Conservation (phyloP, 345 rosid genomes). For the Melaleuca alternifolia region DNA sequence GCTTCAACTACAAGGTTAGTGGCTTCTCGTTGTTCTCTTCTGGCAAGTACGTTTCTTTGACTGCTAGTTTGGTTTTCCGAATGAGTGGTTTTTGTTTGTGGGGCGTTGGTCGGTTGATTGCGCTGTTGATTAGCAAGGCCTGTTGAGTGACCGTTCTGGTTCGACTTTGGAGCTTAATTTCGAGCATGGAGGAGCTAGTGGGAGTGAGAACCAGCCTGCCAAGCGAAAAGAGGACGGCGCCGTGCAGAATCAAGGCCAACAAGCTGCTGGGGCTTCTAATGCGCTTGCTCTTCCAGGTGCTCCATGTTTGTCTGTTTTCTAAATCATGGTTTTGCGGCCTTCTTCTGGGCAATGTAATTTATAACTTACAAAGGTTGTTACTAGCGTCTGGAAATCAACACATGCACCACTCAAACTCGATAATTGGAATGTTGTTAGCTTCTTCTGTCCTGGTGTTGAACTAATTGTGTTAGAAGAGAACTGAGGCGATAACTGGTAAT, state of each 20-base stretch:
- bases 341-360: background rate
- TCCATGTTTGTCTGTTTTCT: background rate
- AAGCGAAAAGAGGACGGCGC: constrained; percentile 19
- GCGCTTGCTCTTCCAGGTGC: constrained; percentile 74
- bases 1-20: constrained; percentile 76
- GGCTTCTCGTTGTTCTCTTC: background rate
- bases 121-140: background rate
- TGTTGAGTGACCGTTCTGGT: background rate
- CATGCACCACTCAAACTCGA: background rate
- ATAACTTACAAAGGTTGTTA: rapidly evolving
- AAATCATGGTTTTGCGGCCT: background rate
- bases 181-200: constrained; percentile 50
- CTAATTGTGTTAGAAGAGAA: background rate
- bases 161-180: constrained; percentile 31
- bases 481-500: no score
- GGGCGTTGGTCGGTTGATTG: background rate
- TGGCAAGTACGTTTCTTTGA: background rate
- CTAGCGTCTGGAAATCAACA: background rate
- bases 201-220: constrained; percentile 23
- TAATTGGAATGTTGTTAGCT: background rate
- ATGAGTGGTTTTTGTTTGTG: background rate
- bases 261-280: constrained; percentile 31
- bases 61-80: background rate
- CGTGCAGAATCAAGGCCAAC: constrained; percentile 10
- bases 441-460: background rate